Evolutionary conservation across 2,329 filamentous ascomycete species (phyloP), one percentile per base, ranked within the genome.

Genomic region (Monilinia polystroma): DNA sequence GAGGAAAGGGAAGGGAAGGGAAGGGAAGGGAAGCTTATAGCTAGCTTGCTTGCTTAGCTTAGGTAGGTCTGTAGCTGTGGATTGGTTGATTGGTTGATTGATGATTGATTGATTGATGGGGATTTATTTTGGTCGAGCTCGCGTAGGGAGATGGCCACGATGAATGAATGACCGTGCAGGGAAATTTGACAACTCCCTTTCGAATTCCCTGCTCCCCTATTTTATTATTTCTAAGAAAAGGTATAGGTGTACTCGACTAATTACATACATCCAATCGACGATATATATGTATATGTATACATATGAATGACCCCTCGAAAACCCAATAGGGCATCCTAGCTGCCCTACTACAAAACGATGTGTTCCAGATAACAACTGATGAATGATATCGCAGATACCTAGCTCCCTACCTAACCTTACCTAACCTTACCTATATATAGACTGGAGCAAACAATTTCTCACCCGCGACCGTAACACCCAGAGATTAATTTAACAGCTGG

Each of bases 1-100:
- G 32, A 32, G 32, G 32, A 2, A 35, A 8, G 29, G 10, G 16
- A 10, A n/a, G 20, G 58, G 29, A 35, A 52, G 58, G 32, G 32
- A 35, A 8, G 29, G 10, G 16, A 10, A n/a, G 20, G 58, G 29
- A 35, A 52, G 58, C 26, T 62, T 51, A 60, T 51, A 60, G 57
- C 26, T 60, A 47, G 45, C 45, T 47, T 3, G 16, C 43, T 18
- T 18, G 16, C 29, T 43, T 12, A 16, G 43, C 43, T 18, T 47
- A 5, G 43, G 14, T 47, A 18, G 14, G 18, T 20, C 0, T 20
- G 32, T 35, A 47, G 45, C 45, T 47, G 18, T 47, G 18, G 18
- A 7, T 47, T 6, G 16, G 3, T 23, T 35, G 54, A 35, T 23
- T 23, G 23, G 23, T n/a, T 18, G 57, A 49, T 29, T 54, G 41